Base-by-base conservation (phyloP, 2,329 filamentous ascomycete species). In the Moelleriella libera region DNA sequence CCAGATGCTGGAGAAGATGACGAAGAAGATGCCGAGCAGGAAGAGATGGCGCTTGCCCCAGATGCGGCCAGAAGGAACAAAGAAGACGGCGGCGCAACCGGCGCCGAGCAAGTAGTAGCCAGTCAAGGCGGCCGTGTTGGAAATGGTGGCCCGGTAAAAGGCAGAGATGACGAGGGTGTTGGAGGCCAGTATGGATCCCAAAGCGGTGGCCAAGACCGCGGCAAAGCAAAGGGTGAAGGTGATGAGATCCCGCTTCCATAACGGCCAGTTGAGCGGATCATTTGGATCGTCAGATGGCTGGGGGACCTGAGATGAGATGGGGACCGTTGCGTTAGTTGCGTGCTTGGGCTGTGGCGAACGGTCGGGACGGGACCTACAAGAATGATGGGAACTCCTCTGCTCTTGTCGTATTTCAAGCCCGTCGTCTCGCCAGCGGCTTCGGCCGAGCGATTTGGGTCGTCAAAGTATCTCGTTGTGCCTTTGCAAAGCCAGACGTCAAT, bases 21-120 rank as follows among this genome's bases (percentile, higher is more conserved):
- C 73, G 49, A 94, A 72, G 44, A 85, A 53, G 43, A 82, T 81
- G 6, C 88, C 88, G 2, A 94, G 56, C 30, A 96, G 66, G 62
- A 94, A 96, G 12, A 88, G 68, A 68, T 96, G 90, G 41, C 89
- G 76, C 65, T 95, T 96, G 40, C 90, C 90, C 85, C 87, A 96
- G 52, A 96, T 83, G 49, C 89, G 79, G 21, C 86, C 88, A 1
- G 83, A 86, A 0, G 90, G 86, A 3, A 96, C 88, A 64, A 89
- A 89, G 53, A 96, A 72, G 62, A 92, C 79, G 45, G 86, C 88
- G 1, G 84, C 83, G 11, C 88, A 69, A 9, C 87, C 88, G 3
- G 88, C 85, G 21, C 88, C 90, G 30, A 89, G 76, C 21, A 96
- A 74, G 62, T 88, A 89, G 63, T 89, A 94, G 47, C 88, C 89